A percentile compares a stretch with the other conserved stretches of the same genome.
These are phyloP conservation scores for Tetracladium maxilliforme DNA, from an alignment of 2,329 filamentous ascomycete species.

Conservation along the genomic window DNA sequence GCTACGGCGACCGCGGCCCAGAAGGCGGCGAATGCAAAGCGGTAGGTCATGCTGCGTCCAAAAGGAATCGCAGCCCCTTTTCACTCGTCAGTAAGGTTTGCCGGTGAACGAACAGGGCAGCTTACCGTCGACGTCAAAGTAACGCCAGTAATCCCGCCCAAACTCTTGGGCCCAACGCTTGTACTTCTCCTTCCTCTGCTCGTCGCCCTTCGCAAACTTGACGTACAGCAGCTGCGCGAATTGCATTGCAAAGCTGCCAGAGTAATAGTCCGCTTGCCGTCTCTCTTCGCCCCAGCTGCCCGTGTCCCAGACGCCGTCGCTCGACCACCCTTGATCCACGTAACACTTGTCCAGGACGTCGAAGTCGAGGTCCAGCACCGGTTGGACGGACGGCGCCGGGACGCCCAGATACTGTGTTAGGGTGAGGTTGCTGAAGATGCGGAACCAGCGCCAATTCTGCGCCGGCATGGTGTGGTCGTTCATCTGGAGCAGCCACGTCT, in stretches of 20 bases:
- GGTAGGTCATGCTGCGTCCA: constrained; percentile 32
- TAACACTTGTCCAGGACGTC: constrained; percentile 28
- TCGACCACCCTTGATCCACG: constrained; percentile 27
- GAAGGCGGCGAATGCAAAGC: constrained; percentile 33
- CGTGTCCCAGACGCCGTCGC: constrained; percentile 27
- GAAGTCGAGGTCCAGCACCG: constrained; percentile 24
- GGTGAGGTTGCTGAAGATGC: constrained; percentile 31
- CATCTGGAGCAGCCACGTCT: constrained; percentile 23
- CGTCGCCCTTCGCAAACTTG: constrained; percentile 26
- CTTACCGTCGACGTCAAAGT: constrained; percentile 28
- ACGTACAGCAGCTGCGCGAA: constrained; percentile 31
- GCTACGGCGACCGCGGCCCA: constrained; percentile 28
- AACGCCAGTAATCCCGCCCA: constrained; percentile 25
- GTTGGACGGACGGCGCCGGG: constrained; percentile 14
- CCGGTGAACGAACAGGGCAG: too few relatives aligned
- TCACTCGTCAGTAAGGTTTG: too few relatives aligned
- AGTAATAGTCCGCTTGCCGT: constrained; percentile 33
- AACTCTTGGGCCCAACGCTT: constrained; percentile 23
- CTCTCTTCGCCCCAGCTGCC: constrained; percentile 5
- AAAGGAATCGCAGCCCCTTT: constrained; percentile 37
- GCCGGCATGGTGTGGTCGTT: constrained; percentile 27
- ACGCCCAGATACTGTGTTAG: constrained; percentile 24
- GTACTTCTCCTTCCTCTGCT: constrained; percentile 19
- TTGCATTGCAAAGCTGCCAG: constrained; percentile 36
- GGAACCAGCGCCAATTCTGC: constrained; percentile 38